Conservation (phyloP, 2,329 filamentous ascomycete genomes). For the Myriosclerotinia scirpicola region DNA sequence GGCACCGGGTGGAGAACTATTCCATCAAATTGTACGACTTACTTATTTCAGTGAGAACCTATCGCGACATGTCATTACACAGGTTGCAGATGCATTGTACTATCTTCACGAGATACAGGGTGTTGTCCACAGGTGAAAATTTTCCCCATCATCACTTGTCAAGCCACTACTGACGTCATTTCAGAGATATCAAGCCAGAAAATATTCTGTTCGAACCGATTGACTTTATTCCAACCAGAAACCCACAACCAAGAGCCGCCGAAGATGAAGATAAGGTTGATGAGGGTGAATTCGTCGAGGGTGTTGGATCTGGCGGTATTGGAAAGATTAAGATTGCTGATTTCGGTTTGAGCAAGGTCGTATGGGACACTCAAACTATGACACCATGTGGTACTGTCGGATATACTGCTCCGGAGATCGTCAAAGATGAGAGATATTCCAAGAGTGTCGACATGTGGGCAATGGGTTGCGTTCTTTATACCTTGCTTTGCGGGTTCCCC, state of each 20-base stretch:
- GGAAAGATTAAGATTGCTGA: slow-evolving; percentile 96
- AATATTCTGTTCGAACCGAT: slow-evolving; percentile 92
- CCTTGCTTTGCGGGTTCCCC: slow-evolving; percentile 92
- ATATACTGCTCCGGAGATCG: slow-evolving; percentile 97
- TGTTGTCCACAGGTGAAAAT: slow-evolving; percentile 87
- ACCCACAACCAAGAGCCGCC: slow-evolving; percentile 75
- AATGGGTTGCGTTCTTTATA: slow-evolving; percentile 93
- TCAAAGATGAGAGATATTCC: slow-evolving; percentile 97
- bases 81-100: slow-evolving; percentile 91
- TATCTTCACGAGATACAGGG: slow-evolving; percentile 94
- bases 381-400: slow-evolving; percentile 98
- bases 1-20: slow-evolving; percentile 91
- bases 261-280: slow-evolving; percentile 98
- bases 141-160: neutral
- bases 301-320: slow-evolving; percentile 84
- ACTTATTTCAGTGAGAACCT: slow-evolving; percentile 98
- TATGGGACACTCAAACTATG: slow-evolving; percentile 98
- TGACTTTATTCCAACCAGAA: slow-evolving; percentile 75
- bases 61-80: slow-evolving; percentile 88
- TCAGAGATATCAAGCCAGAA: slow-evolving; percentile 95
- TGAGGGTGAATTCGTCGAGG: slow-evolving; percentile 86
- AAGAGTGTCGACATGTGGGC: slow-evolving; percentile 99
- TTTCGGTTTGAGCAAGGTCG: slow-evolving; percentile 95
- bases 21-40: slow-evolving; percentile 96
- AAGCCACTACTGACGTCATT: slow-evolving; percentile 40